These are phyloP conservation scores for Spergularia azorica DNA, from an alignment of 179 eudicot species.

Conservation along the genomic window DNA sequence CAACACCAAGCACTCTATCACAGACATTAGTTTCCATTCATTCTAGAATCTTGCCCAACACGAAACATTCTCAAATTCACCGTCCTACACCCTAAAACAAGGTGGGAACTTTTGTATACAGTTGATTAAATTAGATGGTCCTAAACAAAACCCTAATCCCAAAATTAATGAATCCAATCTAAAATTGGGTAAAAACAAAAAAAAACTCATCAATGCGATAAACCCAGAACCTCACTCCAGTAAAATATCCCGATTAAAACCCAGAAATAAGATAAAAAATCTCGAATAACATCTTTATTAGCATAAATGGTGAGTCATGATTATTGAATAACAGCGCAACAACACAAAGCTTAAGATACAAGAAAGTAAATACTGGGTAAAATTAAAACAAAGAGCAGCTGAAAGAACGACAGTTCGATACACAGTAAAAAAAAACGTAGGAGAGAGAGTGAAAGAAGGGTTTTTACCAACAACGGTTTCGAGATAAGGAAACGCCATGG, in stretches of 20 bases:
- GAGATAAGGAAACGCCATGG: conserved; percentile 13
- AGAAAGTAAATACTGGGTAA: not conserved
- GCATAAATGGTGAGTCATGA: not conserved
- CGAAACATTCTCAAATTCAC: not conserved
- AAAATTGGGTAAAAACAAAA: not conserved
- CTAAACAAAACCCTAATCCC: not conserved
- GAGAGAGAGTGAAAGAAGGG: not conserved
- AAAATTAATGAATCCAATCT: not conserved
- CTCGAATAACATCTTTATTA: not conserved
- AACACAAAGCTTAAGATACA: not conserved
- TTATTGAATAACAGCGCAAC: not conserved
- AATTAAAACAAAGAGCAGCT: not conserved
- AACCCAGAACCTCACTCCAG: not conserved
- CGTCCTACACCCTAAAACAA: not conserved
- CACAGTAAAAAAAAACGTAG: too few relatives aligned
- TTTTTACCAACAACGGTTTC: not conserved
- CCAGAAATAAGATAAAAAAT: not conserved
- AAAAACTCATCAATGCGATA: not conserved
- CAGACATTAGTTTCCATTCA: not conserved
- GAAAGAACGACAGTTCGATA: not conserved
- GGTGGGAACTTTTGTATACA: not conserved
- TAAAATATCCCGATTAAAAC: not conserved
- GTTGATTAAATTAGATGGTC: not conserved
- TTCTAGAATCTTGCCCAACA: not conserved
- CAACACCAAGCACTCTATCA: not conserved